Base-by-base conservation (phyloP, 148 eudicot genomes). In the Vaccinium darrowii region DNA sequence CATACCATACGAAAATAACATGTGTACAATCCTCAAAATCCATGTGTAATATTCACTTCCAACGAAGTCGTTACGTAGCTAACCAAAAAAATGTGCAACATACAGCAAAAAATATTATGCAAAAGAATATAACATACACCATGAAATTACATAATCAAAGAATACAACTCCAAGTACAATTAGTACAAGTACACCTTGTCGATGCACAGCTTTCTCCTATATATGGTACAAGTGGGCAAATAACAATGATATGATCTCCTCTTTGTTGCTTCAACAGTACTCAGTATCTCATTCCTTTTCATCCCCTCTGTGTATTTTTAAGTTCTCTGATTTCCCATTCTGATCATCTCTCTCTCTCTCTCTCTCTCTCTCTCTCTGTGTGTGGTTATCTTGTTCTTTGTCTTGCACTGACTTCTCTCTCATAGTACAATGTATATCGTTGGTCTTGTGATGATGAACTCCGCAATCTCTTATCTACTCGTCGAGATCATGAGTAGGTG, bases 391-490 rank as follows among this genome's bases (percentile, higher is more conserved):
- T 69, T 15, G 10, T 7, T 11, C 43, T 4, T n/a, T n/a, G 69
- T 19, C 27, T 63, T 69, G 60, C 39, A 23, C 39, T 83, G 0
- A 76, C 84, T 81, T 76, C 87, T 27, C 84, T 85, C 58, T 76
- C 83, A 16, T 62, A 69, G 86, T 69, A 47, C 77, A 74, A 14
- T 84, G 10, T 60, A 78, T 49, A 52, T 86, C 23, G 7, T 86
- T 21, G 82, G 73, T 14, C 54, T 88, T 14, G 53, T 88, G 10
- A 21, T 88, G 7, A 62, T 88, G 0, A 81, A 86, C 21, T 8
- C 86, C 39, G 11, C 80, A 51, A 80, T 86, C 7, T 79, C 86
- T 74, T 88, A 88, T 39, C 74, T 88, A 0, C 58, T 88, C 33
- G 52, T 86, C 21, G 86, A 88, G 43, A 19, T 88, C 49, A 74